Base-by-base conservation (phyloP, 2,329 filamentous ascomycete genomes). In the Cercospora zeina region DNA sequence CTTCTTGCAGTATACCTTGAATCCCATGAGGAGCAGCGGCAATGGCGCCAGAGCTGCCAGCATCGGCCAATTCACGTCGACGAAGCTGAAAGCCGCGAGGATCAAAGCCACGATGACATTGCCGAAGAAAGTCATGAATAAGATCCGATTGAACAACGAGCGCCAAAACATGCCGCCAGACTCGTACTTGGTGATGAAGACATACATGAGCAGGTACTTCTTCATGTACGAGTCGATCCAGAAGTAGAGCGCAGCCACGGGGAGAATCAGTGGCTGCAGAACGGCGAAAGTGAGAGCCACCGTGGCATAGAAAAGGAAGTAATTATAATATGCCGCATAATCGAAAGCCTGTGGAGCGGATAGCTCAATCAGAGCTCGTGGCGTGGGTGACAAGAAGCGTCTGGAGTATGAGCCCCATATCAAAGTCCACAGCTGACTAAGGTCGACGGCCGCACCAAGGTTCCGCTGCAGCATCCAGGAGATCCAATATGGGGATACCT, bases 321-420 rank as follows among this genome's bases (percentile, higher is more conserved):
- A 97, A 76, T 97, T 97, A 83, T 97, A 99, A 78, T 97, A 97
- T 69, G 87, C 91, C 62, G 95, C 91, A 72, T 97, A 97, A 69
- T 97, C 93, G 74, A 99, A 97, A 0, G 90, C 82, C 1, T 91
- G 93, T 1, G 95, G 95, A 3, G 95, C 95, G 0, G 93, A 96
- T 72, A 95, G 85, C 75, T 96, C 91, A 68, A 97, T 97, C 68
- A 95, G 81, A 75, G 96, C 89, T 68, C 95, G 85, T 4, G 95
- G 95, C 2, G 95, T 97, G 2, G 93, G 93, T 64, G 86, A 89
- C 27, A 90, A 84, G 71, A 97, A 95, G 59, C 88, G 93, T 73
- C 91, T 88, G 65, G 88, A 85, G 74, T 95, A 89, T 72, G 91
- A 96, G 64, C 90, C 89, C 82, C 88, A 90, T n/a, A 89, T 80